These are phyloP conservation scores for Tilletiaria anomala DNA, from an alignment of 1,284 basidiomycete species.

Conservation along the genomic window DNA sequence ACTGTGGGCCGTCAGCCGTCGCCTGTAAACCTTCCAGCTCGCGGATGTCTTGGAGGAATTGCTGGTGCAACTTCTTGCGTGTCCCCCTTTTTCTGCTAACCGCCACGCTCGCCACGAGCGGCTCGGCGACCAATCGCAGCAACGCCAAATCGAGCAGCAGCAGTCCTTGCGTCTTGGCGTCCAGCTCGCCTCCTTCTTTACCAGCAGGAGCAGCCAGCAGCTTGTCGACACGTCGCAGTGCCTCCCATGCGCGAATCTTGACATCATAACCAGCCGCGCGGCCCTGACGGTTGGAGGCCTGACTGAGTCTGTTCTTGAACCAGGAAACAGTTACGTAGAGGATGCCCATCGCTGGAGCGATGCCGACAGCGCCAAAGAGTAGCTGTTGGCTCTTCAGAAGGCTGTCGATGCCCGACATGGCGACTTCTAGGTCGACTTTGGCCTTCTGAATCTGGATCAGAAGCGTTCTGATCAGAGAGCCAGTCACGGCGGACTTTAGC, in stretches of 20 bases:
- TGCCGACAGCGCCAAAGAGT: constrained; percentile 91
- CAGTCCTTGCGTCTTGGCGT: constrained; percentile 51
- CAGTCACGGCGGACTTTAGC: constrained; percentile 62
- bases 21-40: constrained; percentile 55
- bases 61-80: constrained; percentile 48
- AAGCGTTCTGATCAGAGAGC: constrained; percentile 67
- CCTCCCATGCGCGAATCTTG: constrained; percentile 40
- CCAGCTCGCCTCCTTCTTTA: constrained; percentile 37
- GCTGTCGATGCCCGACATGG: constrained; percentile 73
- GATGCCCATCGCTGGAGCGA: constrained; percentile 73
- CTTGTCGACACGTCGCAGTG: constrained; percentile 38
- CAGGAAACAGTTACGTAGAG: constrained; percentile 49
- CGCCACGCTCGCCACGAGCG: constrained; percentile 13
- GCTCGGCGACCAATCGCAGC: constrained; percentile 49
- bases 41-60: constrained; percentile 69
- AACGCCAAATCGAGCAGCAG: constrained; percentile 58
- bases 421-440: constrained; percentile 84
- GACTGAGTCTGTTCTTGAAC: constrained; percentile 43
- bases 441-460: constrained; percentile 94
- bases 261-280: constrained; percentile 34
- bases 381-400: constrained; percentile 86
- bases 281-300: not conserved
- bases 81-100: constrained; percentile 12
- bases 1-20: not conserved
- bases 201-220: not conserved